Conservation (phyloP, 192 early-diverging fungal species). For the Coemansia sp. region DNA sequence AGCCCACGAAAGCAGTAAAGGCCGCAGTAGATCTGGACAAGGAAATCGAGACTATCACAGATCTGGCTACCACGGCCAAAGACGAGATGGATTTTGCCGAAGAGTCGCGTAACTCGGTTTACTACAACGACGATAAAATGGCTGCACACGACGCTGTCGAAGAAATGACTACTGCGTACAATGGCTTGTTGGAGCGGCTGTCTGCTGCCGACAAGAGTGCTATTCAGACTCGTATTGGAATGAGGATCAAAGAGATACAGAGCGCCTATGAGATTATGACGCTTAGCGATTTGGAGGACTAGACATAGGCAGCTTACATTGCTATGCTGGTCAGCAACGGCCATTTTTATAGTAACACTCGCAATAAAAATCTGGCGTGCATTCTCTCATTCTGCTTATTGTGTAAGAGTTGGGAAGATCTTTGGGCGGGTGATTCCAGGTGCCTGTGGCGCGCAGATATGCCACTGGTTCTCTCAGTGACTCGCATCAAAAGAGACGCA, state of each 20-base stretch:
- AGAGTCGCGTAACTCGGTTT: slow-evolving; percentile 55
- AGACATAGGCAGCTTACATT: no score
- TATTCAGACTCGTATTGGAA: slow-evolving; percentile 44
- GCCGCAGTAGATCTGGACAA: slow-evolving; percentile 29
- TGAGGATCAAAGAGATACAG: slow-evolving; percentile 56
- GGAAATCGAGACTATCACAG: slow-evolving; percentile 50
- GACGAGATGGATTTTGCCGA: slow-evolving; percentile 58
- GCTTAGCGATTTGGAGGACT: slow-evolving; percentile 44
- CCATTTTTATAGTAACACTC: no score
- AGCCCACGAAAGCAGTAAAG: no score
- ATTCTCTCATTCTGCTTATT: no score
- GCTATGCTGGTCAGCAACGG: no score
- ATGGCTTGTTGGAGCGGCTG: slow-evolving; percentile 26
- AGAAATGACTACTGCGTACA: slow-evolving; percentile 37
- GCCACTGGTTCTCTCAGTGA: no score
- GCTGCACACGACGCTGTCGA: slow-evolving; percentile 54
- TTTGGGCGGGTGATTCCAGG: no score
- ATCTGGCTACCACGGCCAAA: slow-evolving; percentile 48
- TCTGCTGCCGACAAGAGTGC: slow-evolving; percentile 18
- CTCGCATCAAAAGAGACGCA: no score
- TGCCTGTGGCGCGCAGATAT: no score
- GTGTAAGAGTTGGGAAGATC: no score
- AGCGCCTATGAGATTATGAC: slow-evolving; percentile 55
- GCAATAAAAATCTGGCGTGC: no score
- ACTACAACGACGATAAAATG: slow-evolving; percentile 55